Conservation (phyloP, 805 yeast species). For the Cephaloascus albidus region DNA sequence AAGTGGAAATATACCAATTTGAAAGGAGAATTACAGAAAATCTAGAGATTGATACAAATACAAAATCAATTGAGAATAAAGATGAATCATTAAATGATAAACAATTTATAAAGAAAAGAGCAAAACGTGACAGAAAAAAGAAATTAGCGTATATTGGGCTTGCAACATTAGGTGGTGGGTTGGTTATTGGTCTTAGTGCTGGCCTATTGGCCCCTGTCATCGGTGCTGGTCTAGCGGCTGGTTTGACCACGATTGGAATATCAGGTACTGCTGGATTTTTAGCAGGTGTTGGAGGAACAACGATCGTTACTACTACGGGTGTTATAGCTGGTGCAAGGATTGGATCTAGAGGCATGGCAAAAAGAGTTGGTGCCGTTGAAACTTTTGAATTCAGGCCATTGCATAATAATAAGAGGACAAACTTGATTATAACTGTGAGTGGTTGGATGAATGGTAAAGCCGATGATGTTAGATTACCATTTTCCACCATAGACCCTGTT, state of each 20-base stretch:
- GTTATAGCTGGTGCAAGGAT: conserved; percentile 85
- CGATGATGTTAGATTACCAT: conserved; percentile 95
- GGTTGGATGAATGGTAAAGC: conserved; percentile 97
- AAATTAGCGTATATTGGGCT: conserved; percentile 83
- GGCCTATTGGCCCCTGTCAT: conserved; percentile 96
- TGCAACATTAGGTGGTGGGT: conserved; percentile 93
- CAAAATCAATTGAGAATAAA: conserved; percentile 46
- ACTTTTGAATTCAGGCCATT: conserved; percentile 92
- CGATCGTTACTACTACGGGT: conserved; percentile 87
- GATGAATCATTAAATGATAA: conserved; percentile 74
- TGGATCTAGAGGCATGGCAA: conserved; percentile 77
- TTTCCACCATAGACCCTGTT: conserved; percentile 92
- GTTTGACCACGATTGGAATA: conserved; percentile 88
- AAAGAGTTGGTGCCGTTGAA: conserved; percentile 83
- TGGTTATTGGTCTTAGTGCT: conserved; percentile 90
- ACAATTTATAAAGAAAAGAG: conserved; percentile 59
- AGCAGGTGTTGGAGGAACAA: conserved; percentile 96
- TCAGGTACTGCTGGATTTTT: conserved; percentile 88
- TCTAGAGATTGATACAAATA: conserved; percentile 64
- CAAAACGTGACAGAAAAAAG: conserved; percentile 54
- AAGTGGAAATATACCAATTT: conserved; percentile 76
- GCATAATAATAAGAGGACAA: conserved; percentile 84
- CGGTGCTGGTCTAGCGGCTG: conserved; percentile 98
- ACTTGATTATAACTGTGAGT: conserved; percentile 77
- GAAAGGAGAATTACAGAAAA: conserved; percentile 88